These are phyloP conservation scores for Petunia hybrid DNA, from an alignment of 305 asterid species.

Conservation along the genomic window DNA sequence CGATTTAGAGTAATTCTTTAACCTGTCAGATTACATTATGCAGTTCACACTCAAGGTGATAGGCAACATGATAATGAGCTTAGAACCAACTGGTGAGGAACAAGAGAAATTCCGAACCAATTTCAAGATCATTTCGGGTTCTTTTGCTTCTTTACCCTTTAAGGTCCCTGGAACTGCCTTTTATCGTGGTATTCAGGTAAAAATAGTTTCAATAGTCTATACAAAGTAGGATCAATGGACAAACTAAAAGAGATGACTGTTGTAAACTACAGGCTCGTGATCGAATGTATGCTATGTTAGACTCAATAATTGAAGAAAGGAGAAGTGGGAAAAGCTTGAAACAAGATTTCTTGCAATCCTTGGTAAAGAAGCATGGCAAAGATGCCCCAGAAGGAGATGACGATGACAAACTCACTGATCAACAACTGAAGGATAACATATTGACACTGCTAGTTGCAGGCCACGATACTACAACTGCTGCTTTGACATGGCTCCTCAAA, in stretches of 20 bases:
- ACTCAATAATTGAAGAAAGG: constrained; percentile 62
- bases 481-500: constrained; percentile 78
- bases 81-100: constrained; percentile 84
- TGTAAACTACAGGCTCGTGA: constrained; percentile 67
- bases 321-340: constrained; percentile 60
- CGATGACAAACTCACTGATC: constrained; percentile 76
- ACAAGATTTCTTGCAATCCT: constrained; percentile 78
- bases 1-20: constrained; percentile 10
- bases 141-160: constrained; percentile 78
- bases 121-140: constrained; percentile 78
- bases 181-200: constrained; percentile 80
- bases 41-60: constrained; percentile 89
- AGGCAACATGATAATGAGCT: constrained; percentile 92
- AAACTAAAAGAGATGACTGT: background rate
- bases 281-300: constrained; percentile 79
- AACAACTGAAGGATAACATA: constrained; percentile 82
- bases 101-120: constrained; percentile 78
- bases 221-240: background rate
- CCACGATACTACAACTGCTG: constrained; percentile 91
- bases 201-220: background rate
- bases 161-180: constrained; percentile 87
- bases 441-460: constrained; percentile 83
- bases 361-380: constrained; percentile 63
- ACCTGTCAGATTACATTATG: constrained; percentile 33
- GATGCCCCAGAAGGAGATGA: constrained; percentile 57